Evolutionary conservation across 805 yeast species (phyloP).

Genomic region (Candida tibetensis): DNA sequence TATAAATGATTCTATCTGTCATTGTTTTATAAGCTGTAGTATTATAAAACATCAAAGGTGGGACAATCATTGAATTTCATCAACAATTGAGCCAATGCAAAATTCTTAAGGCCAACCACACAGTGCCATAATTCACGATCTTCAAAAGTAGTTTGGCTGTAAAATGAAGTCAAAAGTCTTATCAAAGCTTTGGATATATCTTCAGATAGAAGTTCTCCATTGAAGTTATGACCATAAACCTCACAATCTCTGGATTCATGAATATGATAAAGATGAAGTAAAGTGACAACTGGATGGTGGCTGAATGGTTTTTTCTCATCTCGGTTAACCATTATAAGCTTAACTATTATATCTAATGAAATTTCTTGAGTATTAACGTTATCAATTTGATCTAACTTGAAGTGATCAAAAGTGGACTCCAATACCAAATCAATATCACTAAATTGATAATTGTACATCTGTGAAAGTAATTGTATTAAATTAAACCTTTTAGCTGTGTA

Average conservation of each 20-base stretch:
- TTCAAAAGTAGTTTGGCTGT: neutral
- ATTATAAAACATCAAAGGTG: slow-evolving; percentile 2
- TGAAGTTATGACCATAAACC: slow-evolving; percentile 6
- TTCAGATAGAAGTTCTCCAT: slow-evolving; percentile 3
- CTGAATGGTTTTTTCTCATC: neutral
- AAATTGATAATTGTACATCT: slow-evolving; percentile 13
- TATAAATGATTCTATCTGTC: too few relatives aligned
- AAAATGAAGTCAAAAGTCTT: slow-evolving; percentile 7
- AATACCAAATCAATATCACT: slow-evolving; percentile 11
- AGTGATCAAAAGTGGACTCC: slow-evolving; percentile 8
- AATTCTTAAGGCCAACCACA: slow-evolving; percentile 11
- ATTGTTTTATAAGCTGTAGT: too few relatives aligned
- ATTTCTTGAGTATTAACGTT: slow-evolving; percentile 3
- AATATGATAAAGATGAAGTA: slow-evolving; percentile 5
- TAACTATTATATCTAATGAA: slow-evolving; percentile 5
- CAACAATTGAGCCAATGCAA: slow-evolving; percentile 12
- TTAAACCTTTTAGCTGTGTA: slow-evolving; percentile 9
- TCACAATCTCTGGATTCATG: slow-evolving; percentile 9
- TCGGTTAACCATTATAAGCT: slow-evolving; percentile 1
- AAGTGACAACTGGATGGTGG: neutral
- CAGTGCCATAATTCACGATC: slow-evolving; percentile 12
- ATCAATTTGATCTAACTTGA: slow-evolving; percentile 3
- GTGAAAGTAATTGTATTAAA: slow-evolving; percentile 6
- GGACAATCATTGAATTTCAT: slow-evolving; percentile 13
- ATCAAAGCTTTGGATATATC: slow-evolving; percentile 10